Conservation (phyloP, 1,284 basidiomycete species). For the Amylostereum areolatum region DNA sequence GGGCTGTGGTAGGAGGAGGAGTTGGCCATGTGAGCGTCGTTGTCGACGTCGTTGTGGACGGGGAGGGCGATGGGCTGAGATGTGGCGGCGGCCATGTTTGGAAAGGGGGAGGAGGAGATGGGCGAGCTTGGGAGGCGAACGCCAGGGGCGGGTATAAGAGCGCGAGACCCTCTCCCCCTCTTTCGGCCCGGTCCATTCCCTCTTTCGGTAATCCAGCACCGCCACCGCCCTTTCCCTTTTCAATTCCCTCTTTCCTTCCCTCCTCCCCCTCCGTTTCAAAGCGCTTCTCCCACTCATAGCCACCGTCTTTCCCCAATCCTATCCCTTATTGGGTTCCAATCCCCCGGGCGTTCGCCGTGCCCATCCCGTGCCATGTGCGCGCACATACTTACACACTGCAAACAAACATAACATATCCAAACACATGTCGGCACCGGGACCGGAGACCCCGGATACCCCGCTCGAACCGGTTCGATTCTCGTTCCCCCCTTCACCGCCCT, state of each 20-base stretch:
- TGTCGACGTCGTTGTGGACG: constrained; percentile 17
- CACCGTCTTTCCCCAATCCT: too few relatives aligned
- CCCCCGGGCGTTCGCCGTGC: not conserved
- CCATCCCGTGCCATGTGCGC: too few relatives aligned
- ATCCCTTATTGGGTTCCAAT: too few relatives aligned
- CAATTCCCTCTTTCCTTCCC: too few relatives aligned
- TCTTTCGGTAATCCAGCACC: too few relatives aligned
- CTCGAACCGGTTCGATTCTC: not conserved
- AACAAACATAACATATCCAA: too few relatives aligned
- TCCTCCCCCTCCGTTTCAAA: too few relatives aligned
- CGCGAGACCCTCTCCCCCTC: not conserved
- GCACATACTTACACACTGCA: too few relatives aligned
- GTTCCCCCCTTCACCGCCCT: not conserved
- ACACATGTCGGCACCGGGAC: too few relatives aligned
- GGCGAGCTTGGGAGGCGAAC: not conserved
- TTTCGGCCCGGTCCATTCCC: not conserved
- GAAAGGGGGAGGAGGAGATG: constrained; percentile 8
- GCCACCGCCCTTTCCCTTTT: too few relatives aligned
- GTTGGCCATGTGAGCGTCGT: constrained; percentile 33
- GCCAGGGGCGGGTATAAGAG: constrained; percentile 2
- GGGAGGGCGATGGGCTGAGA: constrained; percentile 58
- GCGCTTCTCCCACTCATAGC: too few relatives aligned
- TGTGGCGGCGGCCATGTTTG: constrained; percentile 30
- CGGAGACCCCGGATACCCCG: too few relatives aligned
- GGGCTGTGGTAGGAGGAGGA: constrained; percentile 45